These are phyloP conservation scores for Przewalskia tangutica DNA, from an alignment of 257 asterid genomes.

Conservation along the genomic window DNA sequence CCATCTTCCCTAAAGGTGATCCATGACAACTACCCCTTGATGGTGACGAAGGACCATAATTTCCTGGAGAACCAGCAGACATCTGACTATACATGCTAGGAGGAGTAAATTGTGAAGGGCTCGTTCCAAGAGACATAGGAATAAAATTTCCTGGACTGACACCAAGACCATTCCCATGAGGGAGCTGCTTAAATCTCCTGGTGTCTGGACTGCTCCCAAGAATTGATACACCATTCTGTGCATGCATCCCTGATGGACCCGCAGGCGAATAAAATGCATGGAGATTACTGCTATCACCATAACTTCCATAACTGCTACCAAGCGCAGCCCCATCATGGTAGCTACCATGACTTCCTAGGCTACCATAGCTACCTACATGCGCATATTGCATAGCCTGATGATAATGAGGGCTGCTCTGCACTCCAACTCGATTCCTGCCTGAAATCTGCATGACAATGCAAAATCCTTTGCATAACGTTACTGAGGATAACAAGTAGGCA, in stretches of 20 bases:
- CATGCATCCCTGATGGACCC: constrained; percentile 82
- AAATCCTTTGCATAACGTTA: not conserved
- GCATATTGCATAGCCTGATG: constrained; percentile 66
- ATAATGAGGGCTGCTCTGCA: constrained; percentile 77
- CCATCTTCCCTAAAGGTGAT: constrained; percentile 79
- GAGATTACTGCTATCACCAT: constrained; percentile 74
- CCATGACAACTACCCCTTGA: constrained; percentile 82
- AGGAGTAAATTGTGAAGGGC: constrained; percentile 98
- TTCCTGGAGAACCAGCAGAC: constrained; percentile 83
- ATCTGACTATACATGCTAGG: constrained; percentile 68
- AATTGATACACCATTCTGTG: constrained; percentile 57
- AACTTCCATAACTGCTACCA: constrained; percentile 94
- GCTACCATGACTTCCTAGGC: constrained; percentile 98
- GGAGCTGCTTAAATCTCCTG: constrained; percentile 61
- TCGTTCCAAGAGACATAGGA: constrained; percentile 95
- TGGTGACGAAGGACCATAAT: constrained; percentile 92
- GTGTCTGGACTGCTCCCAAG: constrained; percentile 90
- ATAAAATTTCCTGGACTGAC: constrained; percentile 81
- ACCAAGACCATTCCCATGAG: constrained; percentile 79
- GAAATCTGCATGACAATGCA: constrained; percentile 45
- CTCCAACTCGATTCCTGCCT: constrained; percentile 51
- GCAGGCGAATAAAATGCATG: constrained; percentile 86
- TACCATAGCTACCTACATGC: constrained; percentile 91
- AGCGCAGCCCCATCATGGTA: constrained; percentile 67
- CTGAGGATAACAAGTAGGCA: not conserved